Evolutionary conservation across 257 asterid species (phyloP), one percentile per base, ranked within the genome.

Genomic region (Dorcoceras hygrometricum): DNA sequence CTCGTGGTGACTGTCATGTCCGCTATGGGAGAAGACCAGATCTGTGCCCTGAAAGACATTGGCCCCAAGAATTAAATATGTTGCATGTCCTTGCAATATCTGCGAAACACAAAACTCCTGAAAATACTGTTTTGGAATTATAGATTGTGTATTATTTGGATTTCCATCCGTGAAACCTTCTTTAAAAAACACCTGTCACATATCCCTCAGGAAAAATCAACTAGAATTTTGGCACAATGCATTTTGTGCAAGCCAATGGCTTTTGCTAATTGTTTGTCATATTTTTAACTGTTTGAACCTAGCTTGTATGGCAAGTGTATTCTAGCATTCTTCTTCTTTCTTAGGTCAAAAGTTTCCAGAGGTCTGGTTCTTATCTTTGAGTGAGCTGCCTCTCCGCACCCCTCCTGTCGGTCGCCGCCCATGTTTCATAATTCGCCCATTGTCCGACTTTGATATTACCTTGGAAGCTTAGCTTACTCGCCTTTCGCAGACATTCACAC

Each of bases 11-110:
- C 83, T 36, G 90, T 86, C 59, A 79, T 77, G 88, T 81, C 87
- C 5, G 88, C 95, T 0, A 88, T 88, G 93, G 95, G 92, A 27
- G 95, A 87, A 67, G 95, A 87, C 79, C 95, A 87, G 82, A 87
- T 87, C 43, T 79, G 80, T 59, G 86, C 81, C 19, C 72, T 88
- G 31, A 86, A 88, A 77, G 90, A 88, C 75, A 80, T 83, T 59
- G 87, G 89, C 60, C 82, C 87, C 2, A 83, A 82, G 72, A 83
- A 79, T 20, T 85, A 70, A 71, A 24, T 26, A 19, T 14, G 16
- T 23, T 43, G 53, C 57, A 63, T 53, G 24, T 66, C 9, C 16
- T 58, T 58, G 66, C 79, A 36, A 43, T 67, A 46, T 67, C 64
- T 26, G 67, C 59, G 46, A 54, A 29, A 67, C 55, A 12, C 19